Percentiles rank a stretch among this genome's conserved stretches.
phyloP scores from a whole-genome alignment of 139 green algal species.

The Coelastrella sp. region DNA sequence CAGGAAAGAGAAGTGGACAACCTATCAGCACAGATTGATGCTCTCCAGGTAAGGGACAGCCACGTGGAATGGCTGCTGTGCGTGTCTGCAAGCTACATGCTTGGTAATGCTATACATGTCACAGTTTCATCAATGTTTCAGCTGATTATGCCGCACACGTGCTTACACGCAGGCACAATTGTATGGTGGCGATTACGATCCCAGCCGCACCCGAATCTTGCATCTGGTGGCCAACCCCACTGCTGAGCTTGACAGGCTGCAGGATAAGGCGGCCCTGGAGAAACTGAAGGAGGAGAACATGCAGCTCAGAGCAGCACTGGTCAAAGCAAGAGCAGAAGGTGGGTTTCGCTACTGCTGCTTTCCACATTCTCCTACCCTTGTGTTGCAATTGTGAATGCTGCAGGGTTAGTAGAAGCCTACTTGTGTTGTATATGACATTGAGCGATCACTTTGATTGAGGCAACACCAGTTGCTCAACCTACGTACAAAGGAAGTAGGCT shows the following conservation, averaged over 20 bases:
- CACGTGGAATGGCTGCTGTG: neutral
- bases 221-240: constrained; percentile 86
- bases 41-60: constrained; percentile 1
- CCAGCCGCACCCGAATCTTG: constrained; percentile 72
- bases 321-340: constrained; percentile 20
- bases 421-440: too few species aligned
- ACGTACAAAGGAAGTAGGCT: too few species aligned
- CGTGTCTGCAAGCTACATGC: too few species aligned
- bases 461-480: too few species aligned
- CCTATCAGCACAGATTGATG: constrained; percentile 13
- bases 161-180: constrained; percentile 14
- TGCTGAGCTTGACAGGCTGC: constrained; percentile 47
- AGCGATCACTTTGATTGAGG: too few species aligned
- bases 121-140: neutral
- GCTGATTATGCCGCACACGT: neutral
- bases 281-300: constrained; percentile 60
- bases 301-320: constrained; percentile 44
- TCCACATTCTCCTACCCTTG: too few species aligned
- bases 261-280: constrained; percentile 36
- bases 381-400: too few species aligned
- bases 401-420: too few species aligned
- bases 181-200: constrained; percentile 72
- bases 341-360: neutral
- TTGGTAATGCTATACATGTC: neutral
- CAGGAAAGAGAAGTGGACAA: constrained; percentile 50